Base-by-base conservation (phyloP, 805 yeast genomes). In the Yamadazyma olivae region DNA sequence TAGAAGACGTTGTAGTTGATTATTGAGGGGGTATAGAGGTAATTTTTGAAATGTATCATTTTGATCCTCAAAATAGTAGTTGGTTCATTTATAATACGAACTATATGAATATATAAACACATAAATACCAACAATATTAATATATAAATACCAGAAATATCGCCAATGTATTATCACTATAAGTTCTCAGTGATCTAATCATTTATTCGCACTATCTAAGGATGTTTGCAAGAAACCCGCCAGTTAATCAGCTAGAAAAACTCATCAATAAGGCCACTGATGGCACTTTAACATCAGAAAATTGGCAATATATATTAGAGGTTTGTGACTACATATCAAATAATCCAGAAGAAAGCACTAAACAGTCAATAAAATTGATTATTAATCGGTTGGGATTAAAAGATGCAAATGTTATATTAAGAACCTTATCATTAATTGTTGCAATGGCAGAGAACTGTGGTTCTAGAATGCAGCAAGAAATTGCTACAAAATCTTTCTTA, bases 361-460 rank as follows among this genome's bases (percentile, higher is more conserved):
- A 54, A 37, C 48, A 48, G 20, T 67, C 71, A 2, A 52, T 66
- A 10, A 43, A 41, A 18, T 22, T 39, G 7, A 41, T 67, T 23
- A 43, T 53, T 6, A 22, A 39, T 12, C 46, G 66, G 22, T 45
- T 67, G 28, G 39, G 45, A 5, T 38, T 47, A 9, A 59, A 54
- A 27, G 74, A 67, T 48, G 74, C 74, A 17, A 67, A 67, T 41
- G 62, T 59, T 3, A 54, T 63, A 3, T 56, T 67, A 24, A 50
- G 74, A 24, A 47, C 66, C 1, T 49, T 66, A 20, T 53, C 71
- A 2, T 50, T 67, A 15, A 43, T 67, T 24, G 51, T 61, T 9
- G 65, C 74, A 0, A 49, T 59, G 14, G 72, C 70, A 9, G 72
- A 67, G 43, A 67, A 67, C 38, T 67, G 74, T 45, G 74, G 74